These are phyloP conservation scores for Akanthomyces dipterigenus DNA, from an alignment of 2,329 filamentous ascomycete species.

Conservation along the genomic window DNA sequence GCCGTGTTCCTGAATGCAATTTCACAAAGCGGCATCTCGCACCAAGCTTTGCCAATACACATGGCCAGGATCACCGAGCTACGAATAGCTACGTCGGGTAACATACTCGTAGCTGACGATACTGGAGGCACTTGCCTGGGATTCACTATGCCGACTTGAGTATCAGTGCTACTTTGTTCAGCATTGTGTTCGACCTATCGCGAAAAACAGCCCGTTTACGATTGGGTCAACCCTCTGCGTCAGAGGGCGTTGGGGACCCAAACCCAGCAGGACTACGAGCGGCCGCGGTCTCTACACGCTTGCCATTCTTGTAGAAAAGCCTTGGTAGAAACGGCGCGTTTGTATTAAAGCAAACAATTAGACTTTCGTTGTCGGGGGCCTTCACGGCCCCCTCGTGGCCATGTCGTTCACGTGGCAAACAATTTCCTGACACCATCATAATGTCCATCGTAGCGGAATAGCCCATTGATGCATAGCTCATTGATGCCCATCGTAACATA, in stretches of 20 bases:
- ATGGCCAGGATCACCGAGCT: neutral
- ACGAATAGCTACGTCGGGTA: neutral
- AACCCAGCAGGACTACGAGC: neutral
- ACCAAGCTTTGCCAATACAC: conserved; percentile 12
- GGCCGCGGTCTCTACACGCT: too few relatives aligned
- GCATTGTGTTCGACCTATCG: neutral
- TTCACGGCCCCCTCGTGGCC: too few relatives aligned
- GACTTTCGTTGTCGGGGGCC: too few relatives aligned
- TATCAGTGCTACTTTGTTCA: neutral
- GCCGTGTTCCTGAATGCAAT: conserved; percentile 23
- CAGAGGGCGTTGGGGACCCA: neutral
- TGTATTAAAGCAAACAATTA: too few relatives aligned
- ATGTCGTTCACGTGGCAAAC: too few relatives aligned
- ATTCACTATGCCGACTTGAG: neutral
- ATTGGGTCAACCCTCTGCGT: neutral
- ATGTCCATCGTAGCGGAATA: too few relatives aligned
- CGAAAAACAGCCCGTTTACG: neutral
- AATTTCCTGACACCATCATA: too few relatives aligned
- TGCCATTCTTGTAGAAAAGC: too few relatives aligned
- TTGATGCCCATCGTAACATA: too few relatives aligned
- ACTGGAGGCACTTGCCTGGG: neutral
- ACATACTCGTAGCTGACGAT: conserved; percentile 2
- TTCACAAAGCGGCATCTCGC: conserved; percentile 18
- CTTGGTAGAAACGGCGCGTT: too few relatives aligned
- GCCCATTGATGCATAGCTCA: too few relatives aligned